Evolutionary conservation across 2,329 filamentous ascomycete species (phyloP), one percentile per base, ranked within the genome.

Genomic region (Diaporthe ilicicola): DNA sequence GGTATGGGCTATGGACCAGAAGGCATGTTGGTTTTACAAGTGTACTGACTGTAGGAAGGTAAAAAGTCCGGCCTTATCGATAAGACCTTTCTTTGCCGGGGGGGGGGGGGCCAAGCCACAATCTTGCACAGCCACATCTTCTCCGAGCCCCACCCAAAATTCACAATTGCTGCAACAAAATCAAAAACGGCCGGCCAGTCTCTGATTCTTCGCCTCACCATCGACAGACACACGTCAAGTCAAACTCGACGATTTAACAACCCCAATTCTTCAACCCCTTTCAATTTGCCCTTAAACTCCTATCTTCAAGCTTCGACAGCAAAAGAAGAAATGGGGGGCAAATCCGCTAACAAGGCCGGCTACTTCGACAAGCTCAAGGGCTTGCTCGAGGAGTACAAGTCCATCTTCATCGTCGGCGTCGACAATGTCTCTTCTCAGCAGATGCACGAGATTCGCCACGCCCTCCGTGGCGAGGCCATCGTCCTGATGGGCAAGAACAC

Each of bases 381-480:
- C 86, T 91, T 98, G 85, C 92, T 99, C 85, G 94, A 98, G 89
- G 92, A 94, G 85, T 98, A 97, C 93, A 91, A 91, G 85, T 95
- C 93, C 82, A 93, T 98, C 89, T 98, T 99, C 94, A 95, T 99
- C 85, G 95, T 97, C 85, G 83, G 91, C 83, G 92, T 95, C 83
- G 94, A 98, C 94, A 99, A 98, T 99, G 96, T 99, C 91, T 94
- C 92, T 86, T 99, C 96, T 79, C 96, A 99, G 92, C 97, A 99
- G 92, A 99, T 99, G 97, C 96, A 99, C 94, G 96, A 99, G 91
- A 98, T 99, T 86, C 93, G 96, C 85, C 87, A 92, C 81, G 87
- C 94, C 81, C 93, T 99, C 84, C 95, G 96, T 84, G 92, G 92
- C 75, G 87, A 97, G 86, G 95, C 91, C 86, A 93, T 98, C 79